These are phyloP conservation scores for Tricholoma flavovirens DNA, from an alignment of 768 basidiomycete species.

Conservation along the genomic window DNA sequence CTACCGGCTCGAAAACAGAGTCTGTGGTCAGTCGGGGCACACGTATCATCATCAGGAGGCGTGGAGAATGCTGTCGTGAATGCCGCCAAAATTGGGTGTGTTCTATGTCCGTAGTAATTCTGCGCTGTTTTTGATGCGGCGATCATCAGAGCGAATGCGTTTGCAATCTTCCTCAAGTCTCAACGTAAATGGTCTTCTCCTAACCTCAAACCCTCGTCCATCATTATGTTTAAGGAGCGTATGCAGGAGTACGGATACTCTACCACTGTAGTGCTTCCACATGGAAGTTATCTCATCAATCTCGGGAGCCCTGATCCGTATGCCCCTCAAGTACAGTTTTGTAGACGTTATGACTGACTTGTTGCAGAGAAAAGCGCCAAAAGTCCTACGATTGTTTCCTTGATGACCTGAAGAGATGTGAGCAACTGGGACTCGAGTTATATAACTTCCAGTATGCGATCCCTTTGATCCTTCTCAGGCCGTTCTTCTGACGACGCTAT, in stretches of 20 bases:
- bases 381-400: constrained; percentile 77
- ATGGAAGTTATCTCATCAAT: constrained; percentile 84
- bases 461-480: neutral
- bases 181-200: constrained; percentile 78
- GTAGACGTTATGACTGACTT: neutral
- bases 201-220: constrained; percentile 44
- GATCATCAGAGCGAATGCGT: constrained; percentile 61
- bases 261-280: constrained; percentile 62
- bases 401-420: constrained; percentile 76
- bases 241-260: constrained; percentile 60
- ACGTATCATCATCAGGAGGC: constrained; percentile 78
- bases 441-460: constrained; percentile 82
- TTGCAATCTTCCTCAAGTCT: constrained; percentile 80
- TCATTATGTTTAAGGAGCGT: constrained; percentile 53
- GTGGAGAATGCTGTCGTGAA: constrained; percentile 69
- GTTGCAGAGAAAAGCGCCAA: constrained; percentile 51
- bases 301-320: constrained; percentile 75
- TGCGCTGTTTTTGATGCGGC: neutral
- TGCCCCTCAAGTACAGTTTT: constrained; percentile 19
- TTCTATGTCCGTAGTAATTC: no score
- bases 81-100: constrained; percentile 35
- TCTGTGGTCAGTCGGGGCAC: constrained; percentile 74
- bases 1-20: constrained; percentile 30
- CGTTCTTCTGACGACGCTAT: neutral
- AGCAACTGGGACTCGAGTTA: constrained; percentile 61